Evolutionary conservation across 257 asterid genomes (phyloP).

Genomic region (Nicotiana sylvestris): DNA sequence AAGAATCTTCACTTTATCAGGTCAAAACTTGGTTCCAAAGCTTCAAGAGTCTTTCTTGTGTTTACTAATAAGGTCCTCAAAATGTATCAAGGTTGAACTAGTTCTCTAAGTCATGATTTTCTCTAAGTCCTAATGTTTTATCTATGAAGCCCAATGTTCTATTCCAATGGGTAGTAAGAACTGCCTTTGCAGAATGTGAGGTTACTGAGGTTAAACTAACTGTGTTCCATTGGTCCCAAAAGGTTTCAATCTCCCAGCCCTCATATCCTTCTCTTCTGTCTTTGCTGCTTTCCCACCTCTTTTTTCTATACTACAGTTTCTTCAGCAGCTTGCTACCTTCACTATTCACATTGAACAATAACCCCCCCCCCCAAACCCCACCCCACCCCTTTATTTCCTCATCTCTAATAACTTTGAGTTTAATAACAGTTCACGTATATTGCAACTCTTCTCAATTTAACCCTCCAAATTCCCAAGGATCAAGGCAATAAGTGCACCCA

Average conservation of each 20-base stretch:
- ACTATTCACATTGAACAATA: not conserved
- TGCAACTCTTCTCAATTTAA: not conserved
- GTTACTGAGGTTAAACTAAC: not conserved
- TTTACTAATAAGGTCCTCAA: not conserved
- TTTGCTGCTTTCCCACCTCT: not conserved
- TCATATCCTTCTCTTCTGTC: not conserved
- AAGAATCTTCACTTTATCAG: not conserved
- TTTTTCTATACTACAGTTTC: not conserved
- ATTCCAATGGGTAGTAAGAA: not conserved
- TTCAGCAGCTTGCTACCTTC: constrained; percentile 5
- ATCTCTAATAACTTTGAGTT: not conserved
- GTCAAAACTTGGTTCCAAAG: not conserved
- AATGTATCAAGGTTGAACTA: not conserved
- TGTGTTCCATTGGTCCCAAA: not conserved
- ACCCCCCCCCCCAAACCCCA: not conserved
- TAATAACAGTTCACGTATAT: not conserved
- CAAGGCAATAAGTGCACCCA: not conserved
- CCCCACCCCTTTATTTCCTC: not conserved
- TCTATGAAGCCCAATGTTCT: not conserved
- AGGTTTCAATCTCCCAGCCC: not conserved
- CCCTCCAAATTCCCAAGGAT: not conserved
- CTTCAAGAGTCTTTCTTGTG: not conserved
- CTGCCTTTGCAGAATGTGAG: not conserved
- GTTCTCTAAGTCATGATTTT: not conserved
- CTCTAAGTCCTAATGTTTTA: not conserved